These are phyloP conservation scores for Saccharomyces pastorianus DNA, from an alignment of 1,139 yeast genomes.

Conservation along the genomic window DNA sequence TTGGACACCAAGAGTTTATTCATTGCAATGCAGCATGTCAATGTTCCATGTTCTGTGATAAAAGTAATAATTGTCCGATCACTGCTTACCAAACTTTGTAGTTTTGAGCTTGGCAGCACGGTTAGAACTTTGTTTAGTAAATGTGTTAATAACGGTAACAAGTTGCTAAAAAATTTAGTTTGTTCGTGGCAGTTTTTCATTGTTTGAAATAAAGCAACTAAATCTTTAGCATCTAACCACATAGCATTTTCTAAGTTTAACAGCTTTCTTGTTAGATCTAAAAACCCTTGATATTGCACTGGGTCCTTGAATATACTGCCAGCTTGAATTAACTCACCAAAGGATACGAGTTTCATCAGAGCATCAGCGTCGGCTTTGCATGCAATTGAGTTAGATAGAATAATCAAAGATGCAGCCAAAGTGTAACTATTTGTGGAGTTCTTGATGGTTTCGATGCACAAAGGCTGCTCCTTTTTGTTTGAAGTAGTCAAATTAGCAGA, in stretches of 20 bases:
- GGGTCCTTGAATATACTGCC: conserved; percentile 24
- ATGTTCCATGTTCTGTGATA: conserved; percentile 14
- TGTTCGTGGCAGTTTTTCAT: conserved; percentile 23
- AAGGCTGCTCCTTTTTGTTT: conserved; percentile 11
- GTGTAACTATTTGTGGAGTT: conserved; percentile 16
- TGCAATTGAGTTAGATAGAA: conserved; percentile 23
- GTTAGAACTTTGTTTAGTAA: conserved; percentile 24
- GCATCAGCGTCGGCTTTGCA: conserved; percentile 17
- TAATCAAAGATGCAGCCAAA: conserved; percentile 21
- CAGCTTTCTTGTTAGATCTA: conserved; percentile 26
- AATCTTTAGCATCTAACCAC: conserved; percentile 11
- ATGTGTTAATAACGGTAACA: conserved; percentile 19
- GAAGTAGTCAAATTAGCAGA: conserved; percentile 14
- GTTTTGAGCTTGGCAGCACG: conserved; percentile 21
- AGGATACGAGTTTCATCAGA: conserved; percentile 8
- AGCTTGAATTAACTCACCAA: conserved; percentile 11
- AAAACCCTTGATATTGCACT: conserved; percentile 27
- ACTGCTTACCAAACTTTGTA: conserved; percentile 11
- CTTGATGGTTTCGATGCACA: conserved; percentile 7
- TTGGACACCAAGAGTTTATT: conserved; percentile 23
- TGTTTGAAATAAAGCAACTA: conserved; percentile 9
- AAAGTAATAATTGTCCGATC: conserved; percentile 10
- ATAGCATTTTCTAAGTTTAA: conserved; percentile 19
- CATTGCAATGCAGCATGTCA: conserved; percentile 11
- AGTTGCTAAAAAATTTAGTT: conserved; percentile 18